A percentile compares a stretch with the other conserved stretches of the same genome.
Conservation (phyloP, 2,329 filamentous ascomycete species). For the Didymella exigua region DNA sequence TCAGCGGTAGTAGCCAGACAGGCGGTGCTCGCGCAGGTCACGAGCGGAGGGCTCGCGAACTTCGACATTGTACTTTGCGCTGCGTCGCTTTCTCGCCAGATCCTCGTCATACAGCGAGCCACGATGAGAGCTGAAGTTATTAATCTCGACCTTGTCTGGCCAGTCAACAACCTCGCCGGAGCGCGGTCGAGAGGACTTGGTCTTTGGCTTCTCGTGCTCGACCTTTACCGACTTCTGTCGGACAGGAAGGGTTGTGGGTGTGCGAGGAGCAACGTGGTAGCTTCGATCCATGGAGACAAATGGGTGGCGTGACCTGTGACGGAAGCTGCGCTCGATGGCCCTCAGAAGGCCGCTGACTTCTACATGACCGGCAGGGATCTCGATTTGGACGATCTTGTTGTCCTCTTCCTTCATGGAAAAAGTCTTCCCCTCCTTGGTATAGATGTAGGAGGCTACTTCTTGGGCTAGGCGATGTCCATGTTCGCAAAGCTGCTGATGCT, state of each 20-base stretch:
- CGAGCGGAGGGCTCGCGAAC: slow-evolving; percentile 49
- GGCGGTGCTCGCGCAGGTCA: slow-evolving; percentile 46
- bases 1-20: slow-evolving; percentile 50
- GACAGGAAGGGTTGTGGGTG: slow-evolving; percentile 29
- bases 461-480: slow-evolving; percentile 53
- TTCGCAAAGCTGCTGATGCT: slow-evolving; percentile 51
- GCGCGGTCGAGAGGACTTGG: slow-evolving; percentile 39
- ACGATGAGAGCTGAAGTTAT: slow-evolving; percentile 43
- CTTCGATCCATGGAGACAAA: slow-evolving; percentile 53
- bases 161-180: slow-evolving; percentile 48
- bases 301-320: slow-evolving; percentile 43
- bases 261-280: slow-evolving; percentile 51
- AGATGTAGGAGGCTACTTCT: slow-evolving; percentile 53
- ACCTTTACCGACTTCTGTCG: slow-evolving; percentile 42
- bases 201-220: slow-evolving; percentile 36
- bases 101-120: slow-evolving; percentile 52
- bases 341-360: slow-evolving; percentile 49
- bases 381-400: slow-evolving; percentile 53
- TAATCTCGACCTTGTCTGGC: slow-evolving; percentile 42
- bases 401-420: slow-evolving; percentile 46
- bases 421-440: slow-evolving; percentile 47
- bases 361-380: slow-evolving; percentile 51
- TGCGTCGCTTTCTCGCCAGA: slow-evolving; percentile 42
- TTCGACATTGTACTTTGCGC: slow-evolving; percentile 49
- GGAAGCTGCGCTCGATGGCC: slow-evolving; percentile 49